Conservation (phyloP, 176 grass and related monocot species). For the Eragrostis curvula region DNA sequence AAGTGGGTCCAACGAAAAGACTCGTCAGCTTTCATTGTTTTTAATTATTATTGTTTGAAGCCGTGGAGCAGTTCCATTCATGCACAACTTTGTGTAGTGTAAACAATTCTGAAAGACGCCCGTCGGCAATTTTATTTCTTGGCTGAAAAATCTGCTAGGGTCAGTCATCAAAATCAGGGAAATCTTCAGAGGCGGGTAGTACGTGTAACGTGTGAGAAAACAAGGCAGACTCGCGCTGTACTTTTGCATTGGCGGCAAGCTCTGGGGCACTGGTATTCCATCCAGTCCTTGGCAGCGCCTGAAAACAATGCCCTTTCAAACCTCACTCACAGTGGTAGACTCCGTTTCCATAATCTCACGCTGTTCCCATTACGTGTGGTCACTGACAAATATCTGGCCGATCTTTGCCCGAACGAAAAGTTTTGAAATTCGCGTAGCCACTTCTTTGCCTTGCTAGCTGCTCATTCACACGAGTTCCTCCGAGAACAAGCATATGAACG, state of each 20-base stretch:
- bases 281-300: too few relatives aligned
- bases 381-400: conserved; percentile 17
- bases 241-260: conserved; percentile 26
- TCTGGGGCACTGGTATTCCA: not conserved
- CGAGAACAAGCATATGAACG: not conserved
- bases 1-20: conserved; percentile 33
- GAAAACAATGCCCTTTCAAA: conserved; percentile 26
- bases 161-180: conserved; percentile 37
- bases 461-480: not conserved
- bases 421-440: not conserved
- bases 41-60: not conserved
- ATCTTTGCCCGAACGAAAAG: not conserved
- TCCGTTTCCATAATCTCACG: not conserved
- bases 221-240: conserved; percentile 36
- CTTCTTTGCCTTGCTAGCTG: not conserved
- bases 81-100: not conserved
- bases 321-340: conserved; percentile 19
- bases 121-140: not conserved
- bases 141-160: not conserved
- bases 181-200: not conserved
- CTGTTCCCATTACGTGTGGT: conserved; percentile 33
- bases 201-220: conserved; percentile 17
- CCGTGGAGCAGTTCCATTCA: not conserved
- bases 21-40: conserved; percentile 20
- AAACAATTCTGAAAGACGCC: not conserved